Evolutionary conservation across 225 moss, liverwort and hornwort species (phyloP), one percentile per base, ranked within the genome.

Genomic region (Pseudisothecium myosuroides): DNA sequence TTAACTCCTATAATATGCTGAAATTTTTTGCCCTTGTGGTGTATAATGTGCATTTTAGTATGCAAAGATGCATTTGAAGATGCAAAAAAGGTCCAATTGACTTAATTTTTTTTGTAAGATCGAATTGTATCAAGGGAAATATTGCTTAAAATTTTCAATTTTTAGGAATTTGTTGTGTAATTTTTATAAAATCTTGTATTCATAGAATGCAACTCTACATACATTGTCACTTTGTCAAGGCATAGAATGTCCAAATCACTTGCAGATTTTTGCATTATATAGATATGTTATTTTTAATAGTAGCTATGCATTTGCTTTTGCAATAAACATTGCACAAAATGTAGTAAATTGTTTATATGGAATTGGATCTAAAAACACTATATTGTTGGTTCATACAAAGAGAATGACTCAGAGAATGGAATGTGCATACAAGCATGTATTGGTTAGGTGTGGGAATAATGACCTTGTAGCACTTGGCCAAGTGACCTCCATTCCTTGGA

Each of bases 121-220:
- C 12, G 39, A 69, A n/a, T 39, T 13, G 0, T 39, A 69, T 23
- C 1, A 11, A 23, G 14, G 7, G 4, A 72, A 26, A 43, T 28
- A 28, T 43, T 72, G 43, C 17, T 43, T 72, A 5, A 45, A 28
- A 45, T 45, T 27, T 73, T 6, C 1, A 13, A 28, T 10, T 17
- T 73, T 0, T 0, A 0, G 2, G 17, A 6, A 68, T 24, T 41
- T 4, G 0, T 0, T 74, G 12, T 39, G 2, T 12, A 68, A 23
- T n/a, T 39, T n/a, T 74, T 2, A 29, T 29, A 29, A 47, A 28
- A 31, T 47, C 73, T 29, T 74, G 7, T 31, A 19, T 0, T 31
- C 12, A 31, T 47, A 74, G 11, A 31, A 47, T 74, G 3, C 4
- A 73, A 47, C 17, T 74, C 4, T 0, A 11, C 18, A 6, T 17